These are phyloP conservation scores for Pichia californica DNA, from an alignment of 805 yeast species.

Conservation along the genomic window DNA sequence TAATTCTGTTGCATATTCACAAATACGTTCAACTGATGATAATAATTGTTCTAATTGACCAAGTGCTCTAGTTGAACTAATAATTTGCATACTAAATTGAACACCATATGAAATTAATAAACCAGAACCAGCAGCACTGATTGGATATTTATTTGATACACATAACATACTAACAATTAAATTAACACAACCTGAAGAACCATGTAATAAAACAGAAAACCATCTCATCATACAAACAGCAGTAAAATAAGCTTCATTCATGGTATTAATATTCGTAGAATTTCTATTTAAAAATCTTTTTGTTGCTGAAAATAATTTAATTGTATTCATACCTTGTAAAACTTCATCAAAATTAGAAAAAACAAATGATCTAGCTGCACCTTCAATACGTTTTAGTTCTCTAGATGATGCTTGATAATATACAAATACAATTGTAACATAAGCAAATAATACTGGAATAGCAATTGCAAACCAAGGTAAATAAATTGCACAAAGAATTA, in stretches of 20 bases:
- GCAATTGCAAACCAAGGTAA: slow-evolving; percentile 60
- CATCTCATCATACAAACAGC: slow-evolving; percentile 65
- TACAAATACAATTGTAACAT: slow-evolving; percentile 40
- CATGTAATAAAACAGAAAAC: slow-evolving; percentile 59
- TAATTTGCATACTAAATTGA: slow-evolving; percentile 51
- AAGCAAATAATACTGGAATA: slow-evolving; percentile 43
- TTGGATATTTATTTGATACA: slow-evolving; percentile 51
- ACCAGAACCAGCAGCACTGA: slow-evolving; percentile 61
- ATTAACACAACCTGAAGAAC: slow-evolving; percentile 44
- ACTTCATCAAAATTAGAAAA: slow-evolving; percentile 69
- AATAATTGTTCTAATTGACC: slow-evolving; percentile 72
- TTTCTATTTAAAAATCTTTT: slow-evolving; percentile 43
- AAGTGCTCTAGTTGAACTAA: slow-evolving; percentile 37
- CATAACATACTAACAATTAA: slow-evolving; percentile 53
- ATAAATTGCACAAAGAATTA: slow-evolving; percentile 39
- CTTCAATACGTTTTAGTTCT: slow-evolving; percentile 72
- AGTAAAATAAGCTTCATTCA: slow-evolving; percentile 63
- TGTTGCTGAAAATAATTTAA: slow-evolving; percentile 49
- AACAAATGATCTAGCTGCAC: slow-evolving; percentile 61
- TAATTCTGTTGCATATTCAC: slow-evolving; percentile 56
- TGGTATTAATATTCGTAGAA: slow-evolving; percentile 41
- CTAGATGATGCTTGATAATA: slow-evolving; percentile 67
- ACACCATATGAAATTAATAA: slow-evolving; percentile 59
- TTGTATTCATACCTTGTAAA: slow-evolving; percentile 57
- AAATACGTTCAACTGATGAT: slow-evolving; percentile 69